Conservation (phyloP, 495 filamentous ascomycete species). For the Schizothecium vesticola region DNA sequence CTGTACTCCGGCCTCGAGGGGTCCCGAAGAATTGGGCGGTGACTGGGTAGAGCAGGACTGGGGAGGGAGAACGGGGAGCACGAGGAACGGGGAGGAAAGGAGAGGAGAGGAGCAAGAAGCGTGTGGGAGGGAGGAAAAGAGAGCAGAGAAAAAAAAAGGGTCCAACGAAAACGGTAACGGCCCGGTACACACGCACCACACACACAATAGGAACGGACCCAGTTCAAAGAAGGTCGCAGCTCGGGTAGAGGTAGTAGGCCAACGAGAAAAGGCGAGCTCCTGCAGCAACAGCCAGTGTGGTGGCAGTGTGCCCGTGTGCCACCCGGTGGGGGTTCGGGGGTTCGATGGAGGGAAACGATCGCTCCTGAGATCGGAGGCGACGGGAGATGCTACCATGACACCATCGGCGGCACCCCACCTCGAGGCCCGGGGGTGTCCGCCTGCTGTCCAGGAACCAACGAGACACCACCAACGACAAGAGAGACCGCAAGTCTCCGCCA, state of each 20-base stretch:
- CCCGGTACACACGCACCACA: background rate
- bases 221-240: background rate
- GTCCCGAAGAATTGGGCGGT: conserved; percentile 10
- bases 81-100: background rate
- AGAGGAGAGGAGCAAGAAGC: background rate
- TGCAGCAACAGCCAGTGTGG: background rate
- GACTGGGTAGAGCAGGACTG: background rate
- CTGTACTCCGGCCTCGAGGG: conserved; percentile 6
- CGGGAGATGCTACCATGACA: background rate
- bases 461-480: background rate
- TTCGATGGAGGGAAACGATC: background rate
- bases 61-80: background rate
- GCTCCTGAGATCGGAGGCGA: conserved; percentile 1
- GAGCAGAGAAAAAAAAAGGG: conserved; percentile 3
- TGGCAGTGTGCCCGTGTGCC: background rate
- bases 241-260: background rate
- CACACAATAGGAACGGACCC: background rate
- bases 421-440: background rate
- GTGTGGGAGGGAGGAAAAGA: conserved; percentile 2
- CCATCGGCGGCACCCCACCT: conserved; percentile 1
- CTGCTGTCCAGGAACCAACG: background rate
- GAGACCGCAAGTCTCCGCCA: background rate
- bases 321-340: background rate
- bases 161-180: background rate
- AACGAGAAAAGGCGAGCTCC: background rate